Conservation (phyloP, 257 asterid species). For the Lycium ferocissimum region DNA sequence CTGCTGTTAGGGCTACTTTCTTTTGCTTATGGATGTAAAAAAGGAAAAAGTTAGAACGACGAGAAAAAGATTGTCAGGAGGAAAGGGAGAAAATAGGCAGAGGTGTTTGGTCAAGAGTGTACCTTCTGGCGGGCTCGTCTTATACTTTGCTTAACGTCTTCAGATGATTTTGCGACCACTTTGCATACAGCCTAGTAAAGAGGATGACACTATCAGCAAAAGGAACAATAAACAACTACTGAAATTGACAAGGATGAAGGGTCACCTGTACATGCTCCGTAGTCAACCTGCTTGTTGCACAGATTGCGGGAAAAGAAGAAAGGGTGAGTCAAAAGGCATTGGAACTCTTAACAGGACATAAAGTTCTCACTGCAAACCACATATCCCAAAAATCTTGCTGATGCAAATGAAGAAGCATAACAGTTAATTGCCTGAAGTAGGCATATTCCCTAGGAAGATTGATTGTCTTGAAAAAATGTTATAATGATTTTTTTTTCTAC, state of each 20-base stretch:
- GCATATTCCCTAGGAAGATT: neutral
- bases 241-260: conserved; percentile 32
- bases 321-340: conserved; percentile 23
- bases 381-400: neutral
- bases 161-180: conserved; percentile 89
- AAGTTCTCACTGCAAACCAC: neutral
- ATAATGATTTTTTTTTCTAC: neutral
- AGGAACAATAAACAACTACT: conserved; percentile 26
- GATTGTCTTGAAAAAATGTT: neutral
- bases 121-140: conserved; percentile 99
- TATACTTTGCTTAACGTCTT: conserved; percentile 90
- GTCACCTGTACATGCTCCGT: conserved; percentile 93
- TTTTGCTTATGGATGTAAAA: conserved; percentile 8
- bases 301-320: conserved; percentile 34
- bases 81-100: neutral
- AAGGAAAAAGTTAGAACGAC: neutral
- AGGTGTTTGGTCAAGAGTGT: conserved; percentile 21
- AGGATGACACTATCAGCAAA: conserved; percentile 20
- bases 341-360: neutral
- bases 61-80: neutral
- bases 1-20: neutral
- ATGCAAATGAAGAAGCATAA: neutral
- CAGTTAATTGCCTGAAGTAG: neutral
- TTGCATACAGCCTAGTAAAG: conserved; percentile 81
- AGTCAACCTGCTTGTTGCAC: conserved; percentile 68